Evolutionary conservation across 768 basidiomycete genomes (phyloP), one percentile per base, ranked within the genome.

Genomic region (Pilatotrama ljubarskyi): DNA sequence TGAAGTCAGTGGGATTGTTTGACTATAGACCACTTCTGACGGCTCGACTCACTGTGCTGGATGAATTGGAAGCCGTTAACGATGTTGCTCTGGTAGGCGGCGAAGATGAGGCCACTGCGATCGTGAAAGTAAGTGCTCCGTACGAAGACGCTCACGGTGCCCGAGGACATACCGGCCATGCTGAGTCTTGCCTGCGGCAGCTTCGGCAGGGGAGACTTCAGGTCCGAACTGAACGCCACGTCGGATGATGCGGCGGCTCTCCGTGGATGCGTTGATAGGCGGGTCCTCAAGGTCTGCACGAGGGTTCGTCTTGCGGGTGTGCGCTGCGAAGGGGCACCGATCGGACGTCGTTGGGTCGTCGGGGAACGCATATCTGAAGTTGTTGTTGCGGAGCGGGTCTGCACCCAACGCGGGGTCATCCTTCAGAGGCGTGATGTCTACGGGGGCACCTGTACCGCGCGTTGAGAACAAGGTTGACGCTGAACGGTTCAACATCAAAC

Each of bases 141-240:
- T 6, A 37, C 55, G 51, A 4, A 22, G 82, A 83, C 29, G 81
- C 70, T 13, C 83, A 68, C 18, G 82, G 80, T 37, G 4, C 2
- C 4, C 10, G 4, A 32, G 29, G 6, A 52, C 58, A 6, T 46
- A 59, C 58, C 84, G 80, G n/a, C 73, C 77, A 15, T 76, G 70
- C n/a, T 68, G 46, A 1, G 83, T 83, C 69, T 75, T 77, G 13
- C 70, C 69, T 10, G 66, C 42, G 1, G 56, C 25, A 2, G 62
- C 65, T 64, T 84, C 82, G 2, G 70, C 69, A 5, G 61, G 50
- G 1, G 80, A 79, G 14, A 82, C 70, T 66, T 82, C 82, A 20
- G 82, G 80, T 1, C 83, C 83, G 64, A 80, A 84, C 48, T 79
- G 80, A 43, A 82, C 73, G 22, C 82, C 78, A 26, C 80, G 74